Evolutionary conservation across 2,329 filamentous ascomycete genomes (phyloP), one percentile per base, ranked within the genome.

Genomic region (Aspergillus fructus): DNA sequence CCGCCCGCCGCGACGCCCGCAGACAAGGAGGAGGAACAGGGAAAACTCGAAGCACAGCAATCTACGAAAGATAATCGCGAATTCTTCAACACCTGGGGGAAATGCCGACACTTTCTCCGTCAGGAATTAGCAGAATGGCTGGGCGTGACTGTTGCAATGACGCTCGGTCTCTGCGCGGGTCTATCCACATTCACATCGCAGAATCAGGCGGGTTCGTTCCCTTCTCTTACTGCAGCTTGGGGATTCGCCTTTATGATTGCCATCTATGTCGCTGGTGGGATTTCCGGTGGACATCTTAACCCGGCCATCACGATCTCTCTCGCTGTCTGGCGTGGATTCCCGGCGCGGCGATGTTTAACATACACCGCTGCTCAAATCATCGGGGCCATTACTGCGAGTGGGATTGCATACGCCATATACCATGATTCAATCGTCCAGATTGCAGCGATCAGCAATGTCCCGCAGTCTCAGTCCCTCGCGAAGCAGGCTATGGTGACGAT

Each of bases 221-320:
- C 60, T 3, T 56, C 66, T 1, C 59, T 65, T 12, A 62, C 61
- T 41, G 53, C 60, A 2, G 61, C 64, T 9, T 72, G 70, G 69
- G 70, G 67, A 1, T 64, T 72, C 17, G 65, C 58, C 4, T 66
- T 71, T 52, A 72, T 71, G 66, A 57, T 79, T 0, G 79, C 71
- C 5, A 78, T 79, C 56, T 79, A 79, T 50, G 55, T 78, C 3
- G 72, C 74, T 2, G 79, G 78, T 62, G 79, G 79, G 15, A 71
- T 80, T 4, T 79, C 76, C 4, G 79, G 79, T 56, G 77, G 74
- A 0, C 79, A 81, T 53, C 68, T 82, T n/a, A 81, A 80, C 49
- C 79, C 79, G 0, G 76, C 73, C 0, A 71, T 81, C 6, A 77
- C 77, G 0, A 69, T 80, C 17, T 46, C 66, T 1, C 59, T 74